Evolutionary conservation across 2,329 filamentous ascomycete species (phyloP).

Genomic region (Fusarium fracticaudum): DNA sequence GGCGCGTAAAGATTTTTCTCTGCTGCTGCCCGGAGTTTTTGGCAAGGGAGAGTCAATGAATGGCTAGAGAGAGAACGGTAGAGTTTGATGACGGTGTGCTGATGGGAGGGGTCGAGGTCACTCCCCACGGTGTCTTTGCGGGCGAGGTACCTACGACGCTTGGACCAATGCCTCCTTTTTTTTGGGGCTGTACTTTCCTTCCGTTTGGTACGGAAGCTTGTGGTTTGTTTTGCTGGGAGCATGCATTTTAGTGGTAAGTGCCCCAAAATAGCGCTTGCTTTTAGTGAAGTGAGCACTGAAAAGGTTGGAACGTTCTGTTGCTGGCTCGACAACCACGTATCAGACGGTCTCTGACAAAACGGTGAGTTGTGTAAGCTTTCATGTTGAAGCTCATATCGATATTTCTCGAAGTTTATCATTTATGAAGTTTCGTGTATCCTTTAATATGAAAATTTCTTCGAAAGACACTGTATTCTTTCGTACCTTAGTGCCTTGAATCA

Average conservation of each 20-base stretch:
- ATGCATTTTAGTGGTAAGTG: neutral
- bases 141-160: constrained; percentile 44
- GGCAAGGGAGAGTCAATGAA: constrained; percentile 42
- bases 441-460: neutral
- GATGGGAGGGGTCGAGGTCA: constrained; percentile 39
- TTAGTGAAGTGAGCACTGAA: constrained; percentile 1
- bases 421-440: neutral
- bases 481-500: neutral
- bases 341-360: constrained; percentile 5
- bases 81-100: constrained; percentile 42
- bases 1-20: constrained; percentile 65
- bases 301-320: neutral
- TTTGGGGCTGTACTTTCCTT: constrained; percentile 6
- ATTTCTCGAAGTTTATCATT: neutral
- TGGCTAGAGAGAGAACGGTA: constrained; percentile 19
- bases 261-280: neutral
- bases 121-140: constrained; percentile 30
- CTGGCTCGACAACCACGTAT: constrained; percentile 19
- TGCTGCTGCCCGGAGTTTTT: constrained; percentile 46
- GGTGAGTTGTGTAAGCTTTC: neutral
- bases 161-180: constrained; percentile 47
- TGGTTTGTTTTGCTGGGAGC: neutral
- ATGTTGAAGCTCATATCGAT: neutral
- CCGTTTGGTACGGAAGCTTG: constrained; percentile 3
- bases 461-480: neutral